A percentile compares a stretch with the other conserved stretches of the same genome.
These are phyloP conservation scores for Gossypium davidsonii DNA, from an alignment of 441 rosid species.

Conservation along the genomic window DNA sequence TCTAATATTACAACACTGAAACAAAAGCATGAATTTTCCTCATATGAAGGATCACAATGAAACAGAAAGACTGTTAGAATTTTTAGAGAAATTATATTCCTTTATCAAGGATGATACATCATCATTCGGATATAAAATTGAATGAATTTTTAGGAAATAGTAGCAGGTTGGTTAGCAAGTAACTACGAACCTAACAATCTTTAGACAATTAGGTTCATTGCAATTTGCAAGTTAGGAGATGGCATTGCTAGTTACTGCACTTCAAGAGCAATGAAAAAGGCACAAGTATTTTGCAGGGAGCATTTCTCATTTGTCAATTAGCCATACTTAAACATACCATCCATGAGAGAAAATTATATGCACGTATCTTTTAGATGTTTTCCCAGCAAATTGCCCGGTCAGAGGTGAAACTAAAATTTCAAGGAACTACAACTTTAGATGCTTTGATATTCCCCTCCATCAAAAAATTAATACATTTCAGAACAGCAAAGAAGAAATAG, in stretches of 20 bases:
- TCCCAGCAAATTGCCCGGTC: background rate
- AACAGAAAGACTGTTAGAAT: background rate
- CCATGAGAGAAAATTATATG: background rate
- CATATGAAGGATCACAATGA: background rate
- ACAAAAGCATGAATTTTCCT: background rate
- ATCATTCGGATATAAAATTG: background rate
- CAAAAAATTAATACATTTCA: background rate
- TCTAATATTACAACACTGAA: background rate
- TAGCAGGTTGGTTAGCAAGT: background rate
- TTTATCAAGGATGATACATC: background rate
- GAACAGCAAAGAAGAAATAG: conserved; percentile 11
- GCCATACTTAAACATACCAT: background rate
- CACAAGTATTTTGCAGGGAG: background rate
- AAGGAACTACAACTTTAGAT: background rate
- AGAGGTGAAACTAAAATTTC: background rate
- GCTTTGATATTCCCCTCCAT: background rate
- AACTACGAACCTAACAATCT: background rate
- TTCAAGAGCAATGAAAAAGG: background rate
- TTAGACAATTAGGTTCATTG: background rate
- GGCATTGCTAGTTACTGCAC: background rate
- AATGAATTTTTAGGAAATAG: background rate
- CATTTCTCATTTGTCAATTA: background rate
- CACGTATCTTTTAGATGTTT: conserved; percentile 1
- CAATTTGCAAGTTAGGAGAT: background rate
- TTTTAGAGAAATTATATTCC: background rate